Evolutionary conservation across 352 stramenopile genomes (phyloP).

Genomic region (Lagenidium sp.): DNA sequence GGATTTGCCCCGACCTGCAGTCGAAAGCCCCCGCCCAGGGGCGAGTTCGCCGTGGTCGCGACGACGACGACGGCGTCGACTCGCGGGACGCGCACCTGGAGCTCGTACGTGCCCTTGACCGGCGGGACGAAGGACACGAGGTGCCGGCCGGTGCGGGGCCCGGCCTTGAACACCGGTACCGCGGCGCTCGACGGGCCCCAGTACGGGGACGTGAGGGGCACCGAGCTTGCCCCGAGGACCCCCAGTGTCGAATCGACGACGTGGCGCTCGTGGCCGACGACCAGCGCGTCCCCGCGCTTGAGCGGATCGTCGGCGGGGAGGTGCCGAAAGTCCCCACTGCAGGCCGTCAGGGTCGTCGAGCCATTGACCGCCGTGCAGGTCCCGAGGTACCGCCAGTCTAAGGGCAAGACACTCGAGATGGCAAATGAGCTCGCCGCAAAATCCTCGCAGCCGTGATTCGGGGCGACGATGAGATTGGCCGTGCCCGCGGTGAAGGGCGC

Average conservation of each 20-base stretch:
- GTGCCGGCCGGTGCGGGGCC: slow-evolving; percentile 61
- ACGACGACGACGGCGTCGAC: slow-evolving; percentile 72
- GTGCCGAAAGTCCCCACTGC: slow-evolving; percentile 28
- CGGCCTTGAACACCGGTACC: slow-evolving; percentile 62
- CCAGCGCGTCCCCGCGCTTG: slow-evolving; percentile 67
- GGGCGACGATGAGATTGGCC: slow-evolving; percentile 31
- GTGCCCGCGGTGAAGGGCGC: slow-evolving; percentile 18
- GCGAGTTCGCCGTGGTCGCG: slow-evolving; percentile 28
- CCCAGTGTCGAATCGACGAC: slow-evolving; percentile 43
- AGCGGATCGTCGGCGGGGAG: slow-evolving; percentile 29
- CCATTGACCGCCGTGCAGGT: slow-evolving; percentile 35
- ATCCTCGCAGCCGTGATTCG: slow-evolving; percentile 40
- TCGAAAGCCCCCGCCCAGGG: slow-evolving; percentile 54
- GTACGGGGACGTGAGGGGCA: slow-evolving; percentile 71
- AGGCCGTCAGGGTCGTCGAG: slow-evolving; percentile 22
- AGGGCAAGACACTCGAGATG: slow-evolving; percentile 44
- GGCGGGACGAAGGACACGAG: slow-evolving; percentile 82
- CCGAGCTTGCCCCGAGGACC: slow-evolving; percentile 33
- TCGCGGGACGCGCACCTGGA: slow-evolving; percentile 75
- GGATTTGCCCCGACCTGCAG: slow-evolving; percentile 30
- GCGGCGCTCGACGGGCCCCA: slow-evolving; percentile 37
- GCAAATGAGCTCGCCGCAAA: slow-evolving; percentile 32
- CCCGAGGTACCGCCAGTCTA: slow-evolving; percentile 60
- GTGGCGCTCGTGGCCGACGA: slow-evolving; percentile 73
- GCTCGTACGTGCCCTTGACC: slow-evolving; percentile 84